Evolutionary conservation across 1,284 basidiomycete species (phyloP).

Genomic region (Omphalotus olearius): DNA sequence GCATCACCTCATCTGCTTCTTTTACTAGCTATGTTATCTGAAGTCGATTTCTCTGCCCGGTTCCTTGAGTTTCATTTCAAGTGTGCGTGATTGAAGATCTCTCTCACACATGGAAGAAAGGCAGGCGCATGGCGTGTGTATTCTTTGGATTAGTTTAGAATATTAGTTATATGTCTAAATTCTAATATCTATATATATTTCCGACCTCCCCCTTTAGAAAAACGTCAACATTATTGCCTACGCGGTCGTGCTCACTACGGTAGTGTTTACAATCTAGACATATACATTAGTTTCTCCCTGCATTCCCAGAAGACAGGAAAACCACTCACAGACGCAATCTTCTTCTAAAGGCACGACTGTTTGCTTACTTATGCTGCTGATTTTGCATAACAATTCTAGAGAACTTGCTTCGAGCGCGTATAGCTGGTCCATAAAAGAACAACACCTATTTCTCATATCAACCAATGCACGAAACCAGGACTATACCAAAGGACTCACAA

Average conservation of each 20-base stretch:
- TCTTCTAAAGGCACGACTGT: too few species aligned
- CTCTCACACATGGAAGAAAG: not conserved
- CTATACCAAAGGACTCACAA: slow-evolving; percentile 25
- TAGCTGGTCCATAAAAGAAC: slow-evolving; percentile 58
- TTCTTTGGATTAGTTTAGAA: too few species aligned
- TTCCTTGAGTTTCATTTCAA: slow-evolving; percentile 22
- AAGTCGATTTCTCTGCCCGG: slow-evolving; percentile 21
- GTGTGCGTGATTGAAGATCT: not conserved
- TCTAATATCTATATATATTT: too few species aligned
- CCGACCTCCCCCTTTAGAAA: too few species aligned
- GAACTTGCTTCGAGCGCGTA: slow-evolving; percentile 60
- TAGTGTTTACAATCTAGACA: too few species aligned
- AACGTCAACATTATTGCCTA: too few species aligned
- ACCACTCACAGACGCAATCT: too few species aligned
- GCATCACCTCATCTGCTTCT: not conserved
- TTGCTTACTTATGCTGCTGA: not conserved
- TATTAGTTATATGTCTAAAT: too few species aligned
- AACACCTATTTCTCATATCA: slow-evolving; percentile 35
- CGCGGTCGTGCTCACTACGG: too few species aligned
- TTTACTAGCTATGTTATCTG: slow-evolving; percentile 21
- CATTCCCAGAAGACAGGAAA: not conserved
- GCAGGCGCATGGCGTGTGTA: too few species aligned
- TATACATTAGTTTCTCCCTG: not conserved
- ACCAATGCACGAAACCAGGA: slow-evolving; percentile 3
- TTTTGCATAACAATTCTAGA: slow-evolving; percentile 29